Evolutionary conservation across 208 protist genomes (phyloP), one percentile per base, ranked within the genome.

Genomic region (Leishmania amazonensis): DNA sequence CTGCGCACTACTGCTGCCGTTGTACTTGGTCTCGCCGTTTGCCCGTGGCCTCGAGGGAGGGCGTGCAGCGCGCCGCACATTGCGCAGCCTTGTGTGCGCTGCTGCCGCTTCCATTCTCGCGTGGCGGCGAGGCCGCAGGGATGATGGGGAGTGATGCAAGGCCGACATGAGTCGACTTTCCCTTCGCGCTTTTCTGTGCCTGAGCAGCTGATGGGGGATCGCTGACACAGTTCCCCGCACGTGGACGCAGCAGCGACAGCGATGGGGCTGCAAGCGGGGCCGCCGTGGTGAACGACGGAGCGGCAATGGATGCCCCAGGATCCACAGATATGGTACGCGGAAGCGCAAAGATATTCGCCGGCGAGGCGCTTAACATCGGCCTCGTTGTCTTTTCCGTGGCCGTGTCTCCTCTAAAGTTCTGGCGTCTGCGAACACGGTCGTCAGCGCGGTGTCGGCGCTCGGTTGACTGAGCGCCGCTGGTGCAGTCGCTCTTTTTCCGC

Each of bases 271-370:
- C 28, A 13, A 15, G 58, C 13, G 62, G 31, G 31, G 68, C 21
- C 28, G 68, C 21, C 40, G 5, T 42, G 13, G 73, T 76, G 19
- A 40, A 31, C 40, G 51, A 7, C 49, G 75, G 51, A 15, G 73
- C 11, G 35, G 73, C 47, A 19, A 45, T 47, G 35, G 35, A 49
- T 51, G 40, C 35, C 11, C 42, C 64, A 13, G 76, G 62, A 1
- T 45, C 54, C 6, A 15, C n/a, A 1, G 80, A 51, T 31, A 83
- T 31, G 75, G 40, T 65, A 28, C 80, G 70, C 21, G 75, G 75
- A 70, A 83, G 80, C 35, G 60, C 70, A 51, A 83, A 83, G 24
- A 70, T 42, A 49, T n/a, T 82, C 35, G 21, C 42, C 1, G 47
- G 65, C 49, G 71, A 77, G 42, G 40, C 19, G 8, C 13, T 35